Conservation (phyloP, 768 basidiomycete species). For the Russula brevipes region DNA sequence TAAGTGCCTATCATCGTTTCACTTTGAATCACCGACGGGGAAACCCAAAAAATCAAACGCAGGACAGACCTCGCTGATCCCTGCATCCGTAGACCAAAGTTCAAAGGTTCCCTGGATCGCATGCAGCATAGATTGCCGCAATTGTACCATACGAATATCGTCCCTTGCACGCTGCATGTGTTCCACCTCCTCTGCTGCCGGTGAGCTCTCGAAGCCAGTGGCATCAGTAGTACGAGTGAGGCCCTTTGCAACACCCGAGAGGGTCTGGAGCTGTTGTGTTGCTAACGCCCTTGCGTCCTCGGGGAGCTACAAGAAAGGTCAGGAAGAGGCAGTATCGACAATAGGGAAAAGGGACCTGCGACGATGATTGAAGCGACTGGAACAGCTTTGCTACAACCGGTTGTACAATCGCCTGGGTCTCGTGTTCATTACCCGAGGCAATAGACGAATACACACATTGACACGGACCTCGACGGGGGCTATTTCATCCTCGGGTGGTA, state of each 20-base stretch:
- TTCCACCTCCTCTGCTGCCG: constrained; percentile 48
- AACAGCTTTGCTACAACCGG: constrained; percentile 69
- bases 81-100: constrained; percentile 75
- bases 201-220: constrained; percentile 52
- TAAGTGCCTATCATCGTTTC: constrained; percentile 52
- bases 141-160: constrained; percentile 54
- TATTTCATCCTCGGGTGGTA: constrained; percentile 74
- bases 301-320: constrained; percentile 44
- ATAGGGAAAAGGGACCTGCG: constrained; percentile 39
- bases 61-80: constrained; percentile 64
- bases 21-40: background rate
- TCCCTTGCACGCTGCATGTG: constrained; percentile 55
- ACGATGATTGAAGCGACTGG: constrained; percentile 52
- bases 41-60: background rate
- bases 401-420: constrained; percentile 57
- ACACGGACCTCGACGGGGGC: constrained; percentile 62
- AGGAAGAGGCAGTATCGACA: background rate
- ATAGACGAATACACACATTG: background rate
- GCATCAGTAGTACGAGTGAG: constrained; percentile 74
- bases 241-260: constrained; percentile 84
- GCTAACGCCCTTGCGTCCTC: constrained; percentile 64
- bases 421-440: background rate
- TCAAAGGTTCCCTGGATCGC: constrained; percentile 58
- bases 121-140: constrained; percentile 63
- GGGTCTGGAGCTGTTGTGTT: constrained; percentile 69